Evolutionary conservation across 176 grass and related monocot species (phyloP), one percentile per base, ranked within the genome.

Genomic region (Ensete glaucum): DNA sequence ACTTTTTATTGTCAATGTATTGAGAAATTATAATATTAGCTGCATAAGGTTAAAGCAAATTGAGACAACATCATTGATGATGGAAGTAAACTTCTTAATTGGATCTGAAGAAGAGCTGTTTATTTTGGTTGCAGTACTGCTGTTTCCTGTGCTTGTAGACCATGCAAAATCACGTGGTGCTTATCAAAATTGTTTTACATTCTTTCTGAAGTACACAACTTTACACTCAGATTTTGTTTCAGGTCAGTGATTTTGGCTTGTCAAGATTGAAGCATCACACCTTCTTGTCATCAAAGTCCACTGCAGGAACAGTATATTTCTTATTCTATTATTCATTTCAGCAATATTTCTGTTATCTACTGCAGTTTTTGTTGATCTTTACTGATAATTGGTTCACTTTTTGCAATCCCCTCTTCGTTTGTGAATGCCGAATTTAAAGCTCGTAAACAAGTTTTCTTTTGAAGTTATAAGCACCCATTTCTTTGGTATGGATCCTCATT

Each of bases 231-330:
- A 50, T 50, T 43, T 43, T 70, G 67, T 11, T 48, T 51, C 48
- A 99, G 95, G 95, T 94, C 50, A 94, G 87, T 82, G 95, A 99
- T 84, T 99, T 99, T 99, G 95, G 95, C 82, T 84, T 99, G 90
- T 99, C 95, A 77, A 99, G 95, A 73, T 91, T 99, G 82, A 93
- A 99, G 83, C 90, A 99, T 83, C 77, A 94, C 71, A 99, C 95
- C 27, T 99, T 94, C 78, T 87, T 99, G 52, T 99, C 95, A 55
- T 94, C 95, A 2, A 99, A 94, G 58, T 94, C 95, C 82, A 99
- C 88, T 78, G 88, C 90, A 66, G 90, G 95, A 89, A 99, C 95
- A 22, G 90, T 99, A 93, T 3, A 3, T 87, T 79, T 78, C 73
- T 54, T 74, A 69, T 82, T 50, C 16, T 10, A 65, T 65, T 52